Conservation (phyloP, 345 rosid species). For the Anastatica hierochuntica region DNA sequence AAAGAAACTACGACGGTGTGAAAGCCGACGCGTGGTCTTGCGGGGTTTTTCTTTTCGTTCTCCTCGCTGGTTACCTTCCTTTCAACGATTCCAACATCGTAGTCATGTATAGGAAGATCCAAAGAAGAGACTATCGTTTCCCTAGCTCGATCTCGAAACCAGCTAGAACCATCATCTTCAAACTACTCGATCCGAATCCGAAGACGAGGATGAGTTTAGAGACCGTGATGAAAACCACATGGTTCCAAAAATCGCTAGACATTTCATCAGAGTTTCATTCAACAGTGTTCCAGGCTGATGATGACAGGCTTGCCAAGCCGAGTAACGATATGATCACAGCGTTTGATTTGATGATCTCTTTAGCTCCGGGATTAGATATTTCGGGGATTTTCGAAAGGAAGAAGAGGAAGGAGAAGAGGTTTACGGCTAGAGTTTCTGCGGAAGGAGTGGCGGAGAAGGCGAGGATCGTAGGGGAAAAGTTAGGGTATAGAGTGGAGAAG, state of each 20-base stretch:
- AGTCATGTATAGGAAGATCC: constrained; percentile 47
- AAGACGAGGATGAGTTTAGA: constrained; percentile 52
- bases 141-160: constrained; percentile 49
- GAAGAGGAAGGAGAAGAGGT: constrained; percentile 47
- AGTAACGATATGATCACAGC: constrained; percentile 35
- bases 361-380: constrained; percentile 59
- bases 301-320: not conserved
- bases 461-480: constrained; percentile 45
- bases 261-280: not conserved
- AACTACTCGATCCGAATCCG: constrained; percentile 78
- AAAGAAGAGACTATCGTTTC: constrained; percentile 42
- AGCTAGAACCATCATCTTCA: constrained; percentile 39
- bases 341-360: constrained; percentile 53
- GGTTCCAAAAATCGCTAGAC: constrained; percentile 44
- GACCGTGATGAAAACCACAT: constrained; percentile 32
- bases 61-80: constrained; percentile 53
- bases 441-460: constrained; percentile 51
- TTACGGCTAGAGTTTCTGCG: constrained; percentile 36
- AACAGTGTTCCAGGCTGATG: not conserved
- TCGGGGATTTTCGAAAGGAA: constrained; percentile 51
- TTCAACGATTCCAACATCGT: constrained; percentile 49
- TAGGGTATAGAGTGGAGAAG: constrained; percentile 56
- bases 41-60: constrained; percentile 59
- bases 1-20: constrained; percentile 52
- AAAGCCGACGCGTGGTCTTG: constrained; percentile 91